Percentiles rank a stretch among this genome's conserved stretches.
phyloP scores from a whole-genome alignment of 768 basidiomycete genomes.

The Phaffia australis region DNA sequence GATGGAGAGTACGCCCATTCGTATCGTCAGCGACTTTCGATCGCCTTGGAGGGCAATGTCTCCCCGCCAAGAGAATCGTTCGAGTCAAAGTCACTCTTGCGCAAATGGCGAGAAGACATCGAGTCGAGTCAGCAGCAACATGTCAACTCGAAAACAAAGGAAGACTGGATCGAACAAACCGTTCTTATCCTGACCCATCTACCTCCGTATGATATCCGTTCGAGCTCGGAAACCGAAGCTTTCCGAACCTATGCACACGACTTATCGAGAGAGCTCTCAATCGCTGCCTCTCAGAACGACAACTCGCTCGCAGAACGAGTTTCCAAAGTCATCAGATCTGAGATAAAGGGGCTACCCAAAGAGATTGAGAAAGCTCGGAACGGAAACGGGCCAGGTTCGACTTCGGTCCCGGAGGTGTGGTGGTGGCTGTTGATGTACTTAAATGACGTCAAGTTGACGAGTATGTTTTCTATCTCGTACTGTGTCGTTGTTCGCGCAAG shows the following conservation, averaged over 20 bases:
- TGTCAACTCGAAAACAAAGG: not conserved
- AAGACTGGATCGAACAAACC: not conserved
- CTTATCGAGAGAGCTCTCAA: conserved; percentile 2
- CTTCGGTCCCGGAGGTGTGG: conserved; percentile 17
- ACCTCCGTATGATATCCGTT: conserved; percentile 12
- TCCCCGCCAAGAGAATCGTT: not conserved
- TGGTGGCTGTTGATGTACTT: conserved; percentile 19
- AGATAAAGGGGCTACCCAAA: conserved; percentile 12
- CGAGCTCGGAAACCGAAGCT: conserved; percentile 10
- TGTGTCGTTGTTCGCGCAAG: too few species aligned
- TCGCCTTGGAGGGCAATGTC: not conserved
- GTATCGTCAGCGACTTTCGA: not conserved
- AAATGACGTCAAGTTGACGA: conserved; percentile 6
- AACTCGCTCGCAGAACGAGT: conserved; percentile 13
- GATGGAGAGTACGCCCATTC: not conserved
- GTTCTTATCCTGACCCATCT: conserved; percentile 3
- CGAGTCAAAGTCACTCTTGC: not conserved
- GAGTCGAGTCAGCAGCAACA: not conserved
- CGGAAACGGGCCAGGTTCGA: not conserved
- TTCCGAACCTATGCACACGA: conserved; percentile 9
- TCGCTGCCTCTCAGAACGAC: not conserved
- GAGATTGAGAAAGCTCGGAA: conserved; percentile 13
- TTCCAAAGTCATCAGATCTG: conserved; percentile 4
- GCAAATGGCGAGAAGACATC: not conserved
- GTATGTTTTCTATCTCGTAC: conserved; percentile 3